A percentile compares a stretch with the other conserved stretches of the same genome.
Evolutionary conservation across 2,329 filamentous ascomycete genomes (phyloP).

Genomic region (Drechslerella coelobrocha): DNA sequence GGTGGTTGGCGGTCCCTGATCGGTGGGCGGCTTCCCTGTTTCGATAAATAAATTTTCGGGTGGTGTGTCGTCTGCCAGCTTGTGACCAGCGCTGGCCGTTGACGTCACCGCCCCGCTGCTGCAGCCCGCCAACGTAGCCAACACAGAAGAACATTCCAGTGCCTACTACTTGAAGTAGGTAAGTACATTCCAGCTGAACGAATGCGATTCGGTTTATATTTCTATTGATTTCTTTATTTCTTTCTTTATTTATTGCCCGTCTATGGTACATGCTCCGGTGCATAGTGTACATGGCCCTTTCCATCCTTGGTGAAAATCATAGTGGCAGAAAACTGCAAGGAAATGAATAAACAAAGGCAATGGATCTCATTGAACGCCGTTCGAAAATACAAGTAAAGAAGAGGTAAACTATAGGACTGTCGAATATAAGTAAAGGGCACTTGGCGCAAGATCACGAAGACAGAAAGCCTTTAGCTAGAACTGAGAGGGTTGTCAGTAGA

Average conservation of each 20-base stretch:
- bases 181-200: too few relatives aligned
- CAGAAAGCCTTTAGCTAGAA: too few relatives aligned
- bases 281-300: neutral
- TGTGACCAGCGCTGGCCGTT: conserved; percentile 9
- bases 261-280: neutral
- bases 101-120: conserved; percentile 1
- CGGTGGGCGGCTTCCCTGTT: conserved; percentile 15
- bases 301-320: neutral
- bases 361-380: neutral
- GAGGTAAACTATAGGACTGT: too few relatives aligned
- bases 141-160: conserved; percentile 11
- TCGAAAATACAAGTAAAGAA: too few relatives aligned
- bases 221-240: neutral
- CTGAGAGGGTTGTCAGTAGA: too few relatives aligned
- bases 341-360: neutral
- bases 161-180: neutral
- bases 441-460: too few relatives aligned
- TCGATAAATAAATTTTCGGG: conserved; percentile 34
- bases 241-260: neutral
- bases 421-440: too few relatives aligned
- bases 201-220: too few relatives aligned
- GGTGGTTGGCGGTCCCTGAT: neutral
- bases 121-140: conserved; percentile 35
- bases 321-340: neutral
- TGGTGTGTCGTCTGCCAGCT: conserved; percentile 24